Conservation (phyloP, 306 rosid genomes). For the Casuarina equisetifolia region DNA sequence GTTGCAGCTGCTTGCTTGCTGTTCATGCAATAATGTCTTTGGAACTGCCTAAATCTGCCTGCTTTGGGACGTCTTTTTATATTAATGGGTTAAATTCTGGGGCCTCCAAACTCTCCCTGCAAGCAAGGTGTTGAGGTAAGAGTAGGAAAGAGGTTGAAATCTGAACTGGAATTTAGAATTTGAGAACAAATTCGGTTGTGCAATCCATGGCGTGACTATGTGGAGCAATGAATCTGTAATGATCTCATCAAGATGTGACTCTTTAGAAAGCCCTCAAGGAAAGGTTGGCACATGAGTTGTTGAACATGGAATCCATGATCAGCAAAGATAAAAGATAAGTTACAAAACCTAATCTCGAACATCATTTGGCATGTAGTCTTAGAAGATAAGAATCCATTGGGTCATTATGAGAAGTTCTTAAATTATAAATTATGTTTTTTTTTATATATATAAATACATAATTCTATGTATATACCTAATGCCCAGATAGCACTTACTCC, state of each 20-base stretch:
- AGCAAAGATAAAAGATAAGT: background rate
- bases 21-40: background rate
- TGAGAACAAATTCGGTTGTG: background rate
- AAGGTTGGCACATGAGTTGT: background rate
- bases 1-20: background rate
- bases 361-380: background rate
- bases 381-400: background rate
- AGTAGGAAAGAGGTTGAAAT: background rate
- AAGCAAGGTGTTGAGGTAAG: background rate
- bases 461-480: no score
- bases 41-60: background rate
- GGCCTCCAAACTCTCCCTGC: background rate
- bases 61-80: slow-evolving; percentile 1
- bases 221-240: background rate
- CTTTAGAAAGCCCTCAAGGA: background rate
- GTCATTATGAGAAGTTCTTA: background rate
- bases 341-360: background rate
- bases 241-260: slow-evolving; percentile 1
- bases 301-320: background rate
- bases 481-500: no score
- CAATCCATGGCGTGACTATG: background rate
- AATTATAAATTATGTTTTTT: background rate
- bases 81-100: background rate
- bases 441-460: no score
- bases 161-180: background rate